Evolutionary conservation across 345 rosid species (phyloP).

Genomic region (Hirschfeldia incana): DNA sequence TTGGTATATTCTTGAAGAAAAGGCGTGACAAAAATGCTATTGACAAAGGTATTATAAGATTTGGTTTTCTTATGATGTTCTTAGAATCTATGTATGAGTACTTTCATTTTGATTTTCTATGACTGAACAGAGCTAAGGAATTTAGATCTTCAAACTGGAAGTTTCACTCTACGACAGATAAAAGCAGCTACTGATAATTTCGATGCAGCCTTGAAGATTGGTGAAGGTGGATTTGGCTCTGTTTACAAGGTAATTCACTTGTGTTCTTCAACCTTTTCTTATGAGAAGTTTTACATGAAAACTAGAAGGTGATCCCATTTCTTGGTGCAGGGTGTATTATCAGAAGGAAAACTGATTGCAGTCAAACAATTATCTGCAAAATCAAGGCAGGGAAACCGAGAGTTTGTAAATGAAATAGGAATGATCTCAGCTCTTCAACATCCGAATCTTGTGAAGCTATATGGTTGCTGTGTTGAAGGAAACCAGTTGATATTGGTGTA

Average conservation of each 20-base stretch:
- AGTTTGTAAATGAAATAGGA: conserved; percentile 76
- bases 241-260: conserved; percentile 58
- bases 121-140: conserved; percentile 56
- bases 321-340: conserved; percentile 55
- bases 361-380: conserved; percentile 72
- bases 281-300: neutral
- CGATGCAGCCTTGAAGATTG: conserved; percentile 57
- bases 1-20: conserved; percentile 48
- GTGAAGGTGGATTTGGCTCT: conserved; percentile 83
- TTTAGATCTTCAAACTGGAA: conserved; percentile 68
- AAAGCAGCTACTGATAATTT: conserved; percentile 72
- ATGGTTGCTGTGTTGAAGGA: conserved; percentile 80
- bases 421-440: conserved; percentile 77
- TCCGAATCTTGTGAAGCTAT: conserved; percentile 73
- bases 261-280: neutral
- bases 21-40: conserved; percentile 50
- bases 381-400: conserved; percentile 78
- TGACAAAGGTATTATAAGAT: conserved; percentile 60
- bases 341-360: conserved; percentile 71
- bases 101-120: neutral
- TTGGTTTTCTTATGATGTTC: neutral
- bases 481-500: conserved; percentile 66
- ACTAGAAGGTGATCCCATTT: neutral
- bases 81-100: neutral
- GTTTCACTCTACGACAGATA: conserved; percentile 59